These are phyloP conservation scores for Stagonosporopsis cucurbitacearum DNA, from an alignment of 2,329 filamentous ascomycete species.

Conservation along the genomic window DNA sequence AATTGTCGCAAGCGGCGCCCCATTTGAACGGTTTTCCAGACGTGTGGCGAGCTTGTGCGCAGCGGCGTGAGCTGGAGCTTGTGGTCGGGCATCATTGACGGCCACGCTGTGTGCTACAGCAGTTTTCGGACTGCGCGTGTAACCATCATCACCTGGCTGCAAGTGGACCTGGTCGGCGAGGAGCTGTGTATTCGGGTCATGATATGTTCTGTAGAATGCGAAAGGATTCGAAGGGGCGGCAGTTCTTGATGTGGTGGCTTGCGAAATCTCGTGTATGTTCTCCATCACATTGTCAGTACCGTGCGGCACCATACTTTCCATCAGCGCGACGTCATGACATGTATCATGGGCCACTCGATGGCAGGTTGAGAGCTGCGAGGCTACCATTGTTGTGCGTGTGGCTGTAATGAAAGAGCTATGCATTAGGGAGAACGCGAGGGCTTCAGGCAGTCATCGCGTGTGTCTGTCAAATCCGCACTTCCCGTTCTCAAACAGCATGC, in stretches of 20 bases:
- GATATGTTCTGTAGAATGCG: constrained; percentile 30
- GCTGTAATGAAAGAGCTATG: background rate
- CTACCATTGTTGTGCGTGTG: background rate
- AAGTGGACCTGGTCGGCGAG: constrained; percentile 6
- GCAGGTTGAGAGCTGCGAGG: constrained; percentile 7
- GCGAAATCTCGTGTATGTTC: constrained; percentile 14
- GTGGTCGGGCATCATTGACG: constrained; percentile 21
- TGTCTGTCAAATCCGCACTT: background rate
- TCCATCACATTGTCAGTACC: constrained; percentile 17
- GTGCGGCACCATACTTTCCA: constrained; percentile 17
- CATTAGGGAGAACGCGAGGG: background rate
- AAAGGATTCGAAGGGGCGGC: constrained; percentile 25
- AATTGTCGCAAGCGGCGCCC: constrained; percentile 53
- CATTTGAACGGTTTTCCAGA: constrained; percentile 40
- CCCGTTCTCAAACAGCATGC: background rate
- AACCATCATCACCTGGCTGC: constrained; percentile 22
- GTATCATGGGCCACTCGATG: constrained; percentile 21
- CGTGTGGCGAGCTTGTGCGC: constrained; percentile 36
- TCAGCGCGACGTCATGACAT: constrained; percentile 12
- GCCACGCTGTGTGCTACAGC: constrained; percentile 8
- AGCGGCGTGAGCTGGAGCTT: constrained; percentile 25
- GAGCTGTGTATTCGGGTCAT: constrained; percentile 15
- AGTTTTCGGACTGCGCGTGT: constrained; percentile 11
- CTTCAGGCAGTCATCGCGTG: background rate
- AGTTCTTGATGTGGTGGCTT: constrained; percentile 10